Evolutionary conservation across 2,329 filamentous ascomycete genomes (phyloP), one percentile per base, ranked within the genome.

Genomic region (Leptosphaerulina australis): DNA sequence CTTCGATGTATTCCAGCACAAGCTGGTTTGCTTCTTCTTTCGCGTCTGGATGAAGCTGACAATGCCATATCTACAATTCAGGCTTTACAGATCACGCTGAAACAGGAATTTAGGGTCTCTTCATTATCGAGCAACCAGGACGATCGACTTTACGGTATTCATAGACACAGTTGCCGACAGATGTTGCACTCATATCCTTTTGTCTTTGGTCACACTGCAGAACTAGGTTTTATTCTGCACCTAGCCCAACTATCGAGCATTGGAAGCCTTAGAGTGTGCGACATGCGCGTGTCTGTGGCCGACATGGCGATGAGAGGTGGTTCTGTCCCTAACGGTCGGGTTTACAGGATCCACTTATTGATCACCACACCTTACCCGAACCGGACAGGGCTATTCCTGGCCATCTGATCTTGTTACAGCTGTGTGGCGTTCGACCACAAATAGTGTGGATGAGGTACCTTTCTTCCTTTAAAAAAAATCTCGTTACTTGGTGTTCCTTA

Each of bases 71-170:
- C 22, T 28, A 39, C 30, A 15, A 28, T 25, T 17, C 24, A 29
- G 4, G 25, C 10, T 10, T 36, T 21, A 25, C 44, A 43, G 38
- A 30, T 49, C 50, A 55, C 50, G 51, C 50, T 33, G 47, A 50
- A 37, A 55, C 47, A 35, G 44, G 34, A 55, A 41, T 43, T 48
- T 30, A 51, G 44, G 29, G 46, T 41, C 20, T 47, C 50, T 52
- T 49, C 40, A 37, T 44, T 28, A 44, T 57, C 31, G 14, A 62
- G 51, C 44, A 50, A 39, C 39, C 43, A 44, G 47, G 53, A 53
- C 43, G 55, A 56, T 46, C 46, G 51, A 49, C 56, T 50, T 49
- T 48, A 26, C 54, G 43, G 47, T 35, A 45, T 50, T 40, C 48
- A 20, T 45, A 44, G 37, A 40, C 46, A 49, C 54, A 52, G 57